Evolutionary conservation across 2,329 filamentous ascomycete species (phyloP).

Genomic region (Ophiostoma ulmi): DNA sequence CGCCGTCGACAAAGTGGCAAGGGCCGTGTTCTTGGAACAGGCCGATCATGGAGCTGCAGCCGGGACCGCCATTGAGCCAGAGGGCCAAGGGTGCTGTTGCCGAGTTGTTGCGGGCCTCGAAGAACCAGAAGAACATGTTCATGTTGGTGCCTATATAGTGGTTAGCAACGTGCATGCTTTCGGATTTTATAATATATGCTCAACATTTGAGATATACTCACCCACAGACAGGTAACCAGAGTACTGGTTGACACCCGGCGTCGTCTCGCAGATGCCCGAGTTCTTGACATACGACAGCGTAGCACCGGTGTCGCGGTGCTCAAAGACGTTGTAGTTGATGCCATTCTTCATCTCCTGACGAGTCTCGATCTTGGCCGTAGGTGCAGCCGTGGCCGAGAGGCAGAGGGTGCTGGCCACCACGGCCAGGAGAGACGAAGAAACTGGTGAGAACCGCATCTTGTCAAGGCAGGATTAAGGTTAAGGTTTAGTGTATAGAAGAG

Average conservation of each 20-base stretch:
- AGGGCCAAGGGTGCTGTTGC: conserved; percentile 56
- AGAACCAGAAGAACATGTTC: conserved; percentile 63
- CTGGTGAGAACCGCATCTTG: neutral
- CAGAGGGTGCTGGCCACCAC: neutral
- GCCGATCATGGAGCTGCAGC: conserved; percentile 59
- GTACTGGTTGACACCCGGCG: neutral
- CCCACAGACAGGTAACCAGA: neutral
- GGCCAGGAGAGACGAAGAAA: neutral
- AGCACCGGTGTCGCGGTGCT: neutral
- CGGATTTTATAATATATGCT: neutral
- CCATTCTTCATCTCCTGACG: neutral
- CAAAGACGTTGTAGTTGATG: conserved; percentile 1
- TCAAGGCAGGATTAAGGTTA: neutral
- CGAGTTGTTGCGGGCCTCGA: conserved; percentile 49
- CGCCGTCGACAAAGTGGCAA: conserved; percentile 66
- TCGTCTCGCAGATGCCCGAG: neutral
- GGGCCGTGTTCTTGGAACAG: conserved; percentile 74
- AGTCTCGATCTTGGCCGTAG: neutral
- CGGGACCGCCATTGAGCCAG: conserved; percentile 55
- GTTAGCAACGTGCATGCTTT: neutral
- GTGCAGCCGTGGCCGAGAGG: neutral
- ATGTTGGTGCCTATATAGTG: conserved; percentile 32
- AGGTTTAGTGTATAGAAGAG: neutral
- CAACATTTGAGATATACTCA: neutral
- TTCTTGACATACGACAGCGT: neutral